Conservation (phyloP, 257 asterid species). For the Solanum dulcamara region DNA sequence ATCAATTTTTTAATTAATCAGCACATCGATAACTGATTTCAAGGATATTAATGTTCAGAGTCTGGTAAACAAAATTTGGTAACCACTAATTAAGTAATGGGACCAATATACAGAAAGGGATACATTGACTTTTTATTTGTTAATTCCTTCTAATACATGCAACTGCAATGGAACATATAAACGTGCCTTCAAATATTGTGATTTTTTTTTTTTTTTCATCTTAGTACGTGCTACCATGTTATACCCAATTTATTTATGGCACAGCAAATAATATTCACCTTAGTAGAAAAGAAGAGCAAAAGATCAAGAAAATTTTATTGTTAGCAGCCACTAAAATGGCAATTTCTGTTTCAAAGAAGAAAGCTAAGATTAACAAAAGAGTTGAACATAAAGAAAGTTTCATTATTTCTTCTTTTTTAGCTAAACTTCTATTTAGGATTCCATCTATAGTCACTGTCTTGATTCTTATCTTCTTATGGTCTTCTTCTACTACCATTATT, state of each 20-base stretch:
- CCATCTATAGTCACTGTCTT: constrained; percentile 27
- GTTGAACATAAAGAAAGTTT: constrained; percentile 8
- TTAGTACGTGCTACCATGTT: constrained; percentile 20
- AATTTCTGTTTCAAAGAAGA: constrained; percentile 28
- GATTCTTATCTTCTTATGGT: constrained; percentile 45
- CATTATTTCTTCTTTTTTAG: constrained; percentile 10
- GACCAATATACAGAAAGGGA: not conserved
- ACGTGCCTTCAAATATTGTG: not conserved
- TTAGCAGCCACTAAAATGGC: constrained; percentile 12
- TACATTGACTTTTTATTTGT: not conserved
- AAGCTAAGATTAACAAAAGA: constrained; percentile 20
- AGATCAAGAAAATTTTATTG: not conserved
- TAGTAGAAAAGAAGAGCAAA: not conserved
- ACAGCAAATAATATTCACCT: not conserved
- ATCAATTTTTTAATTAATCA: not conserved
- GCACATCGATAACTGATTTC: not conserved
- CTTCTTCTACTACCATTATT: constrained; percentile 41
- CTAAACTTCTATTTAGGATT: constrained; percentile 18
- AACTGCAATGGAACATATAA: not conserved
- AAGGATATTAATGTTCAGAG: not conserved
- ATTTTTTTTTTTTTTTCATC: not conserved
- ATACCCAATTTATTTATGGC: not conserved
- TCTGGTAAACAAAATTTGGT: not conserved
- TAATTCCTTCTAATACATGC: not conserved
- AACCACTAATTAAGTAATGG: not conserved